Evolutionary conservation across 495 filamentous ascomycete species (phyloP).

Genomic region (Daldinia grandis): DNA sequence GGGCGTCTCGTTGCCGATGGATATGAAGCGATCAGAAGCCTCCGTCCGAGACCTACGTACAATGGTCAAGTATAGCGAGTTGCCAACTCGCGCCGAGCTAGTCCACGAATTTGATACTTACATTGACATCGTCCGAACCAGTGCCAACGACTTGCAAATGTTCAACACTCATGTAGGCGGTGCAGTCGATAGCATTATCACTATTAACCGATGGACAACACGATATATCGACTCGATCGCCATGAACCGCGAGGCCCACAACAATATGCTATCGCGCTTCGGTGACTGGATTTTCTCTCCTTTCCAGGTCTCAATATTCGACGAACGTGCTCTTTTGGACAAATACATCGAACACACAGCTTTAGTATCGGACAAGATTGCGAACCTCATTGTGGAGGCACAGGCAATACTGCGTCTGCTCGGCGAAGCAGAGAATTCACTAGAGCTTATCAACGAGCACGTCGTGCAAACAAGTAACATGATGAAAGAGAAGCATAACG

Average conservation of each 20-base stretch:
- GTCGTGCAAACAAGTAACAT: constrained; percentile 62
- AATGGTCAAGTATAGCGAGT: constrained; percentile 60
- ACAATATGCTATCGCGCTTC: constrained; percentile 44
- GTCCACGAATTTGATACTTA: constrained; percentile 73
- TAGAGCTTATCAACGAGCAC: constrained; percentile 70
- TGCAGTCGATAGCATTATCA: constrained; percentile 73
- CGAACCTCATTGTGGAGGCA: constrained; percentile 68
- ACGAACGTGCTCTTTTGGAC: constrained; percentile 62
- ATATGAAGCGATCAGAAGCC: constrained; percentile 75
- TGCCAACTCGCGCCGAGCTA: constrained; percentile 64
- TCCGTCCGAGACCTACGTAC: constrained; percentile 78
- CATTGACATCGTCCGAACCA: constrained; percentile 65
- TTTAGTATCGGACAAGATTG: constrained; percentile 71
- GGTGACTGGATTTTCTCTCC: constrained; percentile 58
- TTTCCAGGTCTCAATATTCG: constrained; percentile 63
- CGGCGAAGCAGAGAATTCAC: constrained; percentile 66
- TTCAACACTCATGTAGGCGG: constrained; percentile 75
- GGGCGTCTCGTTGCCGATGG: constrained; percentile 67
- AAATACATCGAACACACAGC: constrained; percentile 71
- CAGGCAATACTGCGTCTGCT: constrained; percentile 67
- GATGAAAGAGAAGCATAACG: constrained; percentile 60
- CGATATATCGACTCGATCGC: constrained; percentile 68
- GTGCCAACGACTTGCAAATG: constrained; percentile 65
- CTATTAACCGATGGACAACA: constrained; percentile 67
- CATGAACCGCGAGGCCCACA: constrained; percentile 49